Evolutionary conservation across 2,329 filamentous ascomycete species (phyloP), one percentile per base, ranked within the genome.

Genomic region (Xylaria sp.): DNA sequence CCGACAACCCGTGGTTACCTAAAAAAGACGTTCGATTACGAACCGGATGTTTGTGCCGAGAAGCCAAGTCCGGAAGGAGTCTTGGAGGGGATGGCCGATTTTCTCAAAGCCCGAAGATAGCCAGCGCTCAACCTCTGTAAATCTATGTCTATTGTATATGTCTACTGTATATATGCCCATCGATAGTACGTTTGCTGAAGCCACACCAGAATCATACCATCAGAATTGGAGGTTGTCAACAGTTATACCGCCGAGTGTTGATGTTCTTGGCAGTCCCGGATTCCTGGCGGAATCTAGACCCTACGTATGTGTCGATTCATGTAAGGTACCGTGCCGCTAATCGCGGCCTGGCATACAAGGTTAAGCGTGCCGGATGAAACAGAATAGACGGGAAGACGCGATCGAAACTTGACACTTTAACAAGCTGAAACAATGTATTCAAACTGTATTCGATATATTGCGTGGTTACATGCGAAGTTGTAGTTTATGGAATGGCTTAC

Each of bases 1-100:
- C 93, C 94, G 11, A 99, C 94, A 17, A 99, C 94, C 9, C 81
- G 87, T 59, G 86, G 92, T 62, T 86, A 91, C 72, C 74, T 99
- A 41, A 69, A 76, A 16, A 76, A 78, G 18, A 80, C 78, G 1
- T 91, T 91, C 69, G 82, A 75, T 1, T 88, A 86, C 59, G 79
- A 85, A 63, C 85, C 90, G 1, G 86, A 93, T 68, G 88, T 90
- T n/a, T 95, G 89, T 71, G 90, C 94, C 1, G 83, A 84, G 65
- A 87, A 80, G 65, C 94, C 94, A 1, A 96, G 84, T 69, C 90
- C 92, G 0, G 86, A 93, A 65, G 92, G 92, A 0, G 76, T 97
- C 1, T 78, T 83, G 60, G 76, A 84, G 41, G 91, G 82, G 0
- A 93, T 97, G 59, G 67, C 74, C 49, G 67, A 54, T 29, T 64